A percentile compares a stretch with the other conserved stretches of the same genome.
Conservation (phyloP, 1,139 yeast species). For the Chernovozyma sophiae-reginae region DNA sequence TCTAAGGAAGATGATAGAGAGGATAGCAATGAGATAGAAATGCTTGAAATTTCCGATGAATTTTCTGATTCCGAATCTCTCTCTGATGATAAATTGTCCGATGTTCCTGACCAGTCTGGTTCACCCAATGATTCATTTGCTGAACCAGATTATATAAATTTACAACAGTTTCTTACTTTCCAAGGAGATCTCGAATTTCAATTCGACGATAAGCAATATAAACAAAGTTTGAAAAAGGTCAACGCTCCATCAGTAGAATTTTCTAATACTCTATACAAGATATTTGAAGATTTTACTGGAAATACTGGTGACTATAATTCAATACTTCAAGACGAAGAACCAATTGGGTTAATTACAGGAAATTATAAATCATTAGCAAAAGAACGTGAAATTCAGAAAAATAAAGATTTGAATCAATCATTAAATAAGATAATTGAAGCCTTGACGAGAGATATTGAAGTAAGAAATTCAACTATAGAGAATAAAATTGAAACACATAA, state of each 20-base stretch:
- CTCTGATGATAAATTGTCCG: conserved; percentile 10
- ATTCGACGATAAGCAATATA: conserved; percentile 25
- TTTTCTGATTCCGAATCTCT: conserved; percentile 32
- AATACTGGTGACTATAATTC: conserved; percentile 11
- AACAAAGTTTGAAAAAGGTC: conserved; percentile 17
- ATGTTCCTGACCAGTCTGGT: not conserved
- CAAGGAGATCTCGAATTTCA: conserved; percentile 26
- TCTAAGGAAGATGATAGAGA: conserved; percentile 4
- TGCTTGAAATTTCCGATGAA: conserved; percentile 44
- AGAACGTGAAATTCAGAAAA: conserved; percentile 11
- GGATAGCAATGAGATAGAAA: conserved; percentile 39
- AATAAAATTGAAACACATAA: no score
- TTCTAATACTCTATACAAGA: conserved; percentile 31
- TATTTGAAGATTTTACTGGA: conserved; percentile 26
- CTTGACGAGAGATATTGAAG: conserved; percentile 17
- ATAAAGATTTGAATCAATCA: conserved; percentile 22
- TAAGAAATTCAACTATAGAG: conserved; percentile 14
- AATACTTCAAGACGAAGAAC: conserved; percentile 18
- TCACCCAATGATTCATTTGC: not conserved
- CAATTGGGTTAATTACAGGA: conserved; percentile 30
- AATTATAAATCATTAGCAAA: conserved; percentile 12
- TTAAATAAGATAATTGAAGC: conserved; percentile 23
- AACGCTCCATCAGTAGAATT: conserved; percentile 19
- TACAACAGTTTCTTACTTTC: conserved; percentile 37
- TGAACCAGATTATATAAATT: conserved; percentile 17